These are phyloP conservation scores for Aspergillus cristatus DNA, from an alignment of 495 filamentous ascomycete species.

Conservation along the genomic window DNA sequence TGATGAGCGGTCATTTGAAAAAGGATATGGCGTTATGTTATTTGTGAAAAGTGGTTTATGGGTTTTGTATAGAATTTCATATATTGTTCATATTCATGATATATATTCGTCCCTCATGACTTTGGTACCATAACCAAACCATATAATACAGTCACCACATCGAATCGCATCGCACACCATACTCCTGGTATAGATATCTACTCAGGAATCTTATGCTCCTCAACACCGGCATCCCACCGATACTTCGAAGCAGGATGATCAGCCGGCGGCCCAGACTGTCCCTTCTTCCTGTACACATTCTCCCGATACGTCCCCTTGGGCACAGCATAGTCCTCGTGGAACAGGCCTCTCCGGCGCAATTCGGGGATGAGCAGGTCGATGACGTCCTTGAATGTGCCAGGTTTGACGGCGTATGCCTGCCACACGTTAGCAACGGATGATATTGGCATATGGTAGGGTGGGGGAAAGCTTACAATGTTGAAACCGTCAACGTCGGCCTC, in stretches of 20 bases:
- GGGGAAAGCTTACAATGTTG: constrained; percentile 35
- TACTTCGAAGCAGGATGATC: constrained; percentile 44
- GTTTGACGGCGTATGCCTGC: constrained; percentile 51
- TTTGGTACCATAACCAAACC: too few species aligned
- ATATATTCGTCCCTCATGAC: too few species aligned
- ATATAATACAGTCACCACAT: too few species aligned
- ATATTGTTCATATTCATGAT: too few species aligned
- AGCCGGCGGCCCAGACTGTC: constrained; percentile 33
- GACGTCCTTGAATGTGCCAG: constrained; percentile 54
- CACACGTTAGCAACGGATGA: too few species aligned
- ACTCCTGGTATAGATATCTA: neutral
- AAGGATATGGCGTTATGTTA: too few species aligned
- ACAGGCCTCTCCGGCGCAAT: constrained; percentile 36
- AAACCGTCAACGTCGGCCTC: constrained; percentile 59
- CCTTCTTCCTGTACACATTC: constrained; percentile 30
- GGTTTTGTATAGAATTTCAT: too few species aligned
- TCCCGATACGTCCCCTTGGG: constrained; percentile 40
- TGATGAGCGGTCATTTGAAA: too few species aligned
- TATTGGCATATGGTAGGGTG: too few species aligned
- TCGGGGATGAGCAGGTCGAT: constrained; percentile 42
- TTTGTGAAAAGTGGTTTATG: too few species aligned
- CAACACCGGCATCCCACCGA: constrained; percentile 39
- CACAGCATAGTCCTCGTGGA: constrained; percentile 40
- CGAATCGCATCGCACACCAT: too few species aligned
- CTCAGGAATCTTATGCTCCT: constrained; percentile 6